These are phyloP conservation scores for Naganishia liquefaciens DNA, from an alignment of 1,284 basidiomycete genomes.

Conservation along the genomic window DNA sequence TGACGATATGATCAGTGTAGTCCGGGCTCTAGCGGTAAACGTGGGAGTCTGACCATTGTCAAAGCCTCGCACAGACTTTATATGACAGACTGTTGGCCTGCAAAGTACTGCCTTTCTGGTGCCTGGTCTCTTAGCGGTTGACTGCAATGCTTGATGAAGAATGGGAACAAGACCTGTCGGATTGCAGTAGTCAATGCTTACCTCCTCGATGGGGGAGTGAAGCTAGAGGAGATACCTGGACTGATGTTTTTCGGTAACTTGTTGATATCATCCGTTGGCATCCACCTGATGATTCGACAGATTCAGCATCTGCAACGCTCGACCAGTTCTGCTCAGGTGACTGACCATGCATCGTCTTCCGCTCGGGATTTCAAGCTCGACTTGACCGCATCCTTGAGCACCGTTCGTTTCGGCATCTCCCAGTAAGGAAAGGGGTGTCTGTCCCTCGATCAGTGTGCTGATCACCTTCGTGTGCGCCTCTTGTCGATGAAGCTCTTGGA, in stretches of 20 bases:
- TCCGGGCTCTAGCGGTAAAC: slow-evolving; percentile 7
- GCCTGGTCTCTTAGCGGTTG: slow-evolving; percentile 59
- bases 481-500: no score
- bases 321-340: neutral
- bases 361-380: slow-evolving; percentile 35
- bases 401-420: slow-evolving; percentile 1
- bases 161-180: slow-evolving; percentile 66
- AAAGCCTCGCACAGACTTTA: slow-evolving; percentile 64
- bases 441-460: no score
- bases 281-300: slow-evolving; percentile 45
- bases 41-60: slow-evolving; percentile 62
- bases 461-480: no score
- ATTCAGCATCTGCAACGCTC: neutral
- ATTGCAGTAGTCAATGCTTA: slow-evolving; percentile 3
- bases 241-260: slow-evolving; percentile 65
- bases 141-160: slow-evolving; percentile 62
- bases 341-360: slow-evolving; percentile 43
- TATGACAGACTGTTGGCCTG: slow-evolving; percentile 63
- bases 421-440: no score
- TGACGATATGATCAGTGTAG: neutral
- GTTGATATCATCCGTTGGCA: slow-evolving; percentile 34
- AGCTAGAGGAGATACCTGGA: slow-evolving; percentile 59
- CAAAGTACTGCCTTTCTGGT: slow-evolving; percentile 68
- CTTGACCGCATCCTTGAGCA: neutral
- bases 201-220: slow-evolving; percentile 25